phyloP scores from a whole-genome alignment of 2,329 filamentous ascomycete genomes.

The Venturia asperata region DNA sequence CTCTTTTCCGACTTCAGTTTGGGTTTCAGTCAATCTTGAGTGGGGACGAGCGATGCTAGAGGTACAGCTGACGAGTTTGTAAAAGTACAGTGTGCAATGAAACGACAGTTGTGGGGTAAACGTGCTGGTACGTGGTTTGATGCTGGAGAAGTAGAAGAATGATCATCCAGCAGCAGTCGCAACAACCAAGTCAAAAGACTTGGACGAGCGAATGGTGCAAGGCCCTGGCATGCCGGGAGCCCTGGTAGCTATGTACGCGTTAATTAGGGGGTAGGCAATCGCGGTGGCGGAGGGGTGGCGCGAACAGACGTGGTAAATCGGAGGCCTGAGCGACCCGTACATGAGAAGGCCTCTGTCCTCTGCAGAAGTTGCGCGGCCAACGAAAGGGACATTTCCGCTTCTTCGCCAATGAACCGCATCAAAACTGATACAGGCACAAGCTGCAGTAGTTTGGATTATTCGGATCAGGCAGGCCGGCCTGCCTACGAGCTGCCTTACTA shows the following conservation, averaged over 20 bases:
- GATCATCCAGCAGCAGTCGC: not conserved
- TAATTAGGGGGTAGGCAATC: not conserved
- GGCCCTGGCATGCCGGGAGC: not conserved
- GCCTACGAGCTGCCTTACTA: not conserved
- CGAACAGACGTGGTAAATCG: not conserved
- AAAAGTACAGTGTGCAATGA: not conserved
- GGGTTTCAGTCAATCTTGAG: not conserved
- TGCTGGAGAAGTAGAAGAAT: not conserved
- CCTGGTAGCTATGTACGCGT: conserved; percentile 11
- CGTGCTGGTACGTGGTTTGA: not conserved
- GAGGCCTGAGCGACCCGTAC: not conserved
- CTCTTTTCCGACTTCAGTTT: not conserved
- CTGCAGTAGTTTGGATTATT: conserved; percentile 4
- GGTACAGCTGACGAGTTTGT: not conserved
- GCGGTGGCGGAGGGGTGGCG: not conserved
- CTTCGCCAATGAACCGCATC: not conserved
- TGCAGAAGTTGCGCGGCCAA: not conserved
- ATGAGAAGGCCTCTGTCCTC: not conserved
- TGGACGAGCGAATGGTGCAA: conserved; percentile 1
- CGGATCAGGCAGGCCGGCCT: not conserved
- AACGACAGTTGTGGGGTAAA: not conserved
- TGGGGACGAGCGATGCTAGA: not conserved
- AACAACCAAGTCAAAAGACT: conserved; percentile 4
- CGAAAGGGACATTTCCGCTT: not conserved
- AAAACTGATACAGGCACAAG: conserved; percentile 8